A percentile compares a stretch with the other conserved stretches of the same genome.
These are phyloP conservation scores for Solanum pennellii DNA, from an alignment of 257 asterid genomes.

Conservation along the genomic window DNA sequence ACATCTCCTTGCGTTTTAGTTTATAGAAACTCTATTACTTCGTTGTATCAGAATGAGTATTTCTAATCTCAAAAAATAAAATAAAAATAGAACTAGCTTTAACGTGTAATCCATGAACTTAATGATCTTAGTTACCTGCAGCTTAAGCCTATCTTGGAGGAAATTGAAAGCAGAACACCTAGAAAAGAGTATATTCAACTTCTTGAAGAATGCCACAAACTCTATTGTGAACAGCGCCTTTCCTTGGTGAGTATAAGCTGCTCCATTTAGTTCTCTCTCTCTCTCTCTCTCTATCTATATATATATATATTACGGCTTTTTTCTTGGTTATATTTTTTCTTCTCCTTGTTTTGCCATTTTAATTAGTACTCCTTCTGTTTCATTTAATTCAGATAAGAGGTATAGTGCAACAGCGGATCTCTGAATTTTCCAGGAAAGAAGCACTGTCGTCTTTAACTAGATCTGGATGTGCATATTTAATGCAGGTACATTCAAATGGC, in stretches of 20 bases:
- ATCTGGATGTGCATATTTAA: conserved; percentile 96
- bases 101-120: background rate
- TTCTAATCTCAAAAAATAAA: background rate
- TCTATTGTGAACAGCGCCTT: conserved; percentile 95
- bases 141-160: conserved; percentile 94
- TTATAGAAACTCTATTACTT: background rate
- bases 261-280: background rate
- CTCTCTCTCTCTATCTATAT: background rate
- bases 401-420: conserved; percentile 82
- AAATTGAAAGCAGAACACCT: conserved; percentile 84
- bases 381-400: conserved; percentile 51
- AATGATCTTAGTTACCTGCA: conserved; percentile 25
- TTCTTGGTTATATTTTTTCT: background rate
- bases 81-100: background rate
- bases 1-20: conserved; percentile 1
- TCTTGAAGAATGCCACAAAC: conserved; percentile 90
- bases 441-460: conserved; percentile 81
- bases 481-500: conserved; percentile 58
- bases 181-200: conserved; percentile 90
- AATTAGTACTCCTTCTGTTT: background rate
- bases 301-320: background rate
- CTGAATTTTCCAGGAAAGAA: conserved; percentile 85
- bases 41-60: background rate
- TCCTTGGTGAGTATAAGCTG: conserved; percentile 52
- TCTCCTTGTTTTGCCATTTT: background rate